Evolutionary conservation across 495 filamentous ascomycete genomes (phyloP).

Genomic region (Penicillium canescens): DNA sequence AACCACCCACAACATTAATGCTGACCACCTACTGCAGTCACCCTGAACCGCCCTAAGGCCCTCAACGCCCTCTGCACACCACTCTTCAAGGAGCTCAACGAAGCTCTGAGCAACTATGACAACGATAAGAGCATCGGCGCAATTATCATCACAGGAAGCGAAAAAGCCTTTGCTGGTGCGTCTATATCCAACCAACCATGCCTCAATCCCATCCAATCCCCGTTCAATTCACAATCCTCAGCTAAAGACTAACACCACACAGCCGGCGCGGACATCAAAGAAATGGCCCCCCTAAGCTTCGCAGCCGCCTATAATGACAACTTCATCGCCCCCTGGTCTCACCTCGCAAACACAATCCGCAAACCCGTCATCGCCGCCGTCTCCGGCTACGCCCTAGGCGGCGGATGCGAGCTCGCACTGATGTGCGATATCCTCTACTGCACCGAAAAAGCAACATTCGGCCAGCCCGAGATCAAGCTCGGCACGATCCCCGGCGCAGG

Average conservation of each 20-base stretch:
- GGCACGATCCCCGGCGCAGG: constrained; percentile 92
- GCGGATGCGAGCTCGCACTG: constrained; percentile 95
- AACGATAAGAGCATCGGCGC: constrained; percentile 65
- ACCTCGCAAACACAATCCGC: constrained; percentile 74
- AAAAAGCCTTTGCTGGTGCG: constrained; percentile 79
- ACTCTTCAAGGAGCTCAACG: constrained; percentile 86
- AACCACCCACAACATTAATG: constrained; percentile 1
- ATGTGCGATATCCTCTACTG: constrained; percentile 97
- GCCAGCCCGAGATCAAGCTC: constrained; percentile 94
- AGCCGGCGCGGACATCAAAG: constrained; percentile 98
- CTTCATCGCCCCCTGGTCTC: constrained; percentile 93
- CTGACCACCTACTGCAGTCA: constrained; percentile 56
- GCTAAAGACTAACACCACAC: constrained; percentile 5
- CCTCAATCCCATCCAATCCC: background rate
- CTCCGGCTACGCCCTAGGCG: constrained; percentile 89
- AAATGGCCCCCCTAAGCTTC: constrained; percentile 93
- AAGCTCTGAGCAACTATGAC: constrained; percentile 73
- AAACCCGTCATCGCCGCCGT: constrained; percentile 94
- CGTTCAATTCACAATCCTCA: background rate
- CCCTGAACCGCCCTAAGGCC: constrained; percentile 92
- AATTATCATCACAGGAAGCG: constrained; percentile 83
- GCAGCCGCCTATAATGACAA: constrained; percentile 76
- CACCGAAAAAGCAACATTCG: constrained; percentile 78
- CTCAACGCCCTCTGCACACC: constrained; percentile 90
- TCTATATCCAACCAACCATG: background rate